These are phyloP conservation scores for Rhytidiadelphus loreus DNA, from an alignment of 225 moss, liverwort and hornwort genomes.

Conservation along the genomic window DNA sequence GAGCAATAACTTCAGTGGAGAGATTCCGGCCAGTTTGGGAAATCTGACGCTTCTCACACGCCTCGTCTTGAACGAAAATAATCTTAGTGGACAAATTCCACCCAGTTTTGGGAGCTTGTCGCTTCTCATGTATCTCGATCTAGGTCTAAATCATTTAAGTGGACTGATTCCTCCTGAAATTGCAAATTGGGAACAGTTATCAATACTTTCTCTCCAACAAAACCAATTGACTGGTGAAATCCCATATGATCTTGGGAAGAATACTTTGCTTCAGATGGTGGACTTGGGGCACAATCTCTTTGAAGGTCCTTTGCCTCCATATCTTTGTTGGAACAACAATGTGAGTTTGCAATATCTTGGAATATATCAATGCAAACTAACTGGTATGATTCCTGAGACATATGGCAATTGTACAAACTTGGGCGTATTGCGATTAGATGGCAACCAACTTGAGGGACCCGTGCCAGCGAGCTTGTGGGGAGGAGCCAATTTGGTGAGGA, in stretches of 20 bases:
- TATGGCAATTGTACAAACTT: background rate
- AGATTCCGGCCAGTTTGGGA: background rate
- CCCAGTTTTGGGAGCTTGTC: rapidly evolving
- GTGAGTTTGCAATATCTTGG: background rate
- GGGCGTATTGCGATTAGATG: background rate
- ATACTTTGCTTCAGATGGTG: background rate
- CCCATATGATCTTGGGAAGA: background rate
- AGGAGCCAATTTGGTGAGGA: background rate
- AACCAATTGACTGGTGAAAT: background rate
- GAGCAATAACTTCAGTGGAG: background rate
- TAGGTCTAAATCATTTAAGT: rapidly evolving
- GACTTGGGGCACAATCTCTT: background rate
- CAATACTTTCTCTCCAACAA: rapidly evolving
- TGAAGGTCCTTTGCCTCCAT: background rate
- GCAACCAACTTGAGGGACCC: background rate
- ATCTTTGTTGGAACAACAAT: background rate
- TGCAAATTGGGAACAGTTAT: background rate
- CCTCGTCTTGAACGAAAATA: rapidly evolving
- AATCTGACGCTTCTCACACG: background rate
- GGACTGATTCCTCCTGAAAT: background rate
- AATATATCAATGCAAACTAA: background rate
- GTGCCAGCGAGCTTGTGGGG: background rate
- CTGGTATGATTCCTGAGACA: background rate
- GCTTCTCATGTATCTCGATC: rapidly evolving
- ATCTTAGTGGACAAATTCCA: background rate